These are phyloP conservation scores for Royoungia palumana DNA, from an alignment of 768 basidiomycete species.

Conservation along the genomic window DNA sequence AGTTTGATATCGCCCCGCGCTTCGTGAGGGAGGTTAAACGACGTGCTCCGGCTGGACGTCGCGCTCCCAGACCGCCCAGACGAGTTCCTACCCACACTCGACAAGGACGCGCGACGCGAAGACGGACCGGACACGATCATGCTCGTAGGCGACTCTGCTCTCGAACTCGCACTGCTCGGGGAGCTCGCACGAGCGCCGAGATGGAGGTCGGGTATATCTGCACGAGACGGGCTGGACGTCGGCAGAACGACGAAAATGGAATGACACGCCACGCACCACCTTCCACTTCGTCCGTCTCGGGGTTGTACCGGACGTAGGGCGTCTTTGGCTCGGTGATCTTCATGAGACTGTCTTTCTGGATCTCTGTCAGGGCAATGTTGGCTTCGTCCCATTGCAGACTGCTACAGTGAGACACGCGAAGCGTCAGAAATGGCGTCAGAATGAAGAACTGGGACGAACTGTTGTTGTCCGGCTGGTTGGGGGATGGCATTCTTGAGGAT, in stretches of 20 bases:
- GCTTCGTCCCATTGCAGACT: conserved; percentile 95
- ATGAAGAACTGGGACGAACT: conserved; percentile 42
- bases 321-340: conserved; percentile 99
- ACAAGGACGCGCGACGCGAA: conserved; percentile 72
- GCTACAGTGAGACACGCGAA: conserved; percentile 21
- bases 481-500: conserved; percentile 79
- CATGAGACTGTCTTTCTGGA: conserved; percentile 94
- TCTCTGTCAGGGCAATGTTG: conserved; percentile 88
- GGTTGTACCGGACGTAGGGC: conserved; percentile 89
- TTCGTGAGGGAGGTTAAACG: conserved; percentile 76
- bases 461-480: conserved; percentile 39
- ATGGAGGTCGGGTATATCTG: conserved; percentile 83
- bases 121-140: conserved; percentile 63
- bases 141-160: conserved; percentile 54
- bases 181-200: conserved; percentile 40
- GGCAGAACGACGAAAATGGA: too few species aligned
- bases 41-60: conserved; percentile 75
- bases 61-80: conserved; percentile 61
- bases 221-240: not conserved
- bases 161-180: conserved; percentile 40
- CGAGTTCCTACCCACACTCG: conserved; percentile 52
- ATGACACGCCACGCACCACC: conserved; percentile 55
- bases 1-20: conserved; percentile 54
- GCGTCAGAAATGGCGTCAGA: not conserved
- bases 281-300: conserved; percentile 80